Evolutionary conservation across 192 early-diverging fungal species (phyloP), one percentile per base, ranked within the genome.

Genomic region (Backusella australiensis): DNA sequence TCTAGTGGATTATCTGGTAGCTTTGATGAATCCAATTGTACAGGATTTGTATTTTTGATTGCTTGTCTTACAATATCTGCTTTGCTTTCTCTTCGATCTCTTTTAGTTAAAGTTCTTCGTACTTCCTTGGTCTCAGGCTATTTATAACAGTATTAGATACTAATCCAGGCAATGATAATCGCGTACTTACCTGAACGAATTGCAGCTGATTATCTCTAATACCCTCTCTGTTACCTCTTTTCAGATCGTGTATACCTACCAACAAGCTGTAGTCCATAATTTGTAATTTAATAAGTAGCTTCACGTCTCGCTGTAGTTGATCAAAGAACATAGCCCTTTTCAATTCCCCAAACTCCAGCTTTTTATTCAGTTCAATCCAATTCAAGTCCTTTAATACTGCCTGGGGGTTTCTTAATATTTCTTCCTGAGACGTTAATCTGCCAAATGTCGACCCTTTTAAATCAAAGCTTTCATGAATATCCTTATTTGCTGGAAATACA

Each of bases 191-290:
- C 87, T 88, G 80, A 65, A 96, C 94, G 29, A 97, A 92, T n/a
- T 91, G 86, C 39, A 98, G 87, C 19, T 93, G 94, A 42, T 92
- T 91, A 83, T 98, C 95, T 77, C 97, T 92, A 75, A 98, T 95
- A 77, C 94, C 94, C 75, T 95, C 91, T n/a, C 85, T 87, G 80
- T 98, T 97, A 39, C 95, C 96, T 23, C 91, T 88, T 34, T 88
- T 87, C 38, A 93, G 83, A 76, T 99, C 94, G 77, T 98, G 96
- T 46, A 95, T 89, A 15, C 97, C 97, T 69, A 99, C 82, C 17
- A 99, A 84, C 67, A 99, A 87, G 71, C 95, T 97, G 83, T 99
- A 99, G 84, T 99, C 97, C 97, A 99, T 99, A 71, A 99, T 98
- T 68, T 94, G 91, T 26, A 94, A 84, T 44, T 87, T 85, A 34